Evolutionary conservation across 257 asterid species (phyloP).

Genomic region (Solanum gracilifrons): DNA sequence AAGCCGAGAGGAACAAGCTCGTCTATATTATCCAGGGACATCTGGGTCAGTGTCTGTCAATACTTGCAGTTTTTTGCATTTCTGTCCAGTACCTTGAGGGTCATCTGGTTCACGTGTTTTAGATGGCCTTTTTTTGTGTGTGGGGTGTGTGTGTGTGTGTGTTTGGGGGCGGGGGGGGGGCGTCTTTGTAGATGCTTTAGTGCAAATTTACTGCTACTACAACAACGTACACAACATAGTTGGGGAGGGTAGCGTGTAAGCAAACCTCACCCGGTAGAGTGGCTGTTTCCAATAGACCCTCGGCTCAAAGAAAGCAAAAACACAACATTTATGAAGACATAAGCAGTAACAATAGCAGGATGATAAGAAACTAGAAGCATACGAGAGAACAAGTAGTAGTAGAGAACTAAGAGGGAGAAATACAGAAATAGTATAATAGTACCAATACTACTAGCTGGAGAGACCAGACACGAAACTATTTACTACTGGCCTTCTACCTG

Average conservation of each 20-base stretch:
- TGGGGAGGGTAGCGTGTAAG: neutral
- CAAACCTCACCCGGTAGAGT: neutral
- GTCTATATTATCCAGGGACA: constrained; percentile 50
- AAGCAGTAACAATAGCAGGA: neutral
- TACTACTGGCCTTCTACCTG: neutral
- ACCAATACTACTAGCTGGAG: neutral
- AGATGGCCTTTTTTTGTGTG: neutral
- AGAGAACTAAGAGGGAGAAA: neutral
- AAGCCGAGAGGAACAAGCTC: constrained; percentile 92
- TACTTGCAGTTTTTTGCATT: neutral
- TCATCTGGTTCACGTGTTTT: neutral
- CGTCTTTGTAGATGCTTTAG: neutral
- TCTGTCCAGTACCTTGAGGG: neutral
- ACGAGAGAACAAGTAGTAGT: neutral
- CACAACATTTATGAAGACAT: neutral
- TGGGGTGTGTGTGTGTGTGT: neutral
- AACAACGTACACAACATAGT: neutral
- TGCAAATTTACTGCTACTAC: neutral
- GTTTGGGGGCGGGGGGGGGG: fast-evolving
- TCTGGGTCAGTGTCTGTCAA: constrained; percentile 45
- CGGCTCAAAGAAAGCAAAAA: neutral
- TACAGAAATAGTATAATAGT: neutral
- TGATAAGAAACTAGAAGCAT: neutral
- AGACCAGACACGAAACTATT: neutral
- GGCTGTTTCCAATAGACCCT: neutral